Evolutionary conservation across 306 rosid genomes (phyloP).

Genomic region (Acacia confusa): DNA sequence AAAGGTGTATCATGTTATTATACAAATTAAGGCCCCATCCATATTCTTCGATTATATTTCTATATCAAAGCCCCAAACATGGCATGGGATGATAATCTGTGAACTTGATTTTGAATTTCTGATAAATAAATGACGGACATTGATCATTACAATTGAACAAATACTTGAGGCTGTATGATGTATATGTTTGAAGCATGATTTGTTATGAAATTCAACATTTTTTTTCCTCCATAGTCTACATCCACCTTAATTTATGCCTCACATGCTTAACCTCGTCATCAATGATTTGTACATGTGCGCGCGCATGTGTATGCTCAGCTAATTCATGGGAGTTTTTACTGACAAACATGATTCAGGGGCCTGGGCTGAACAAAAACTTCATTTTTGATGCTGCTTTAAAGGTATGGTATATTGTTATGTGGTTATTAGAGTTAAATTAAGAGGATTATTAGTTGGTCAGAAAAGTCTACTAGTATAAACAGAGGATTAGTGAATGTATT

Average conservation of each 20-base stretch:
- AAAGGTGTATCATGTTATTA: slow-evolving; percentile 16
- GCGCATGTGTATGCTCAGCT: not conserved
- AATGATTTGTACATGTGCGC: not conserved
- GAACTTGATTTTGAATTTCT: slow-evolving; percentile 25
- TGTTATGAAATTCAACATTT: not conserved
- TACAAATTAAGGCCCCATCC: slow-evolving; percentile 10
- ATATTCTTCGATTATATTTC: slow-evolving; percentile 1
- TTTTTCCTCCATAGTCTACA: not conserved
- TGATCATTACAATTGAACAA: not conserved
- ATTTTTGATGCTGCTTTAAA: slow-evolving; percentile 56
- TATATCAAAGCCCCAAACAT: slow-evolving; percentile 3
- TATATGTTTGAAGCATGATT: not conserved
- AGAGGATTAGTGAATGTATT: not conserved
- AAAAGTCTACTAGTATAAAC: not conserved
- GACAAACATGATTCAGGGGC: slow-evolving; percentile 53
- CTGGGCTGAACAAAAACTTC: slow-evolving; percentile 61
- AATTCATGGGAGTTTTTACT: not conserved
- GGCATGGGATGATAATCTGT: slow-evolving; percentile 16
- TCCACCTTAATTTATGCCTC: slow-evolving; percentile 11
- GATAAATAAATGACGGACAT: slow-evolving; percentile 19
- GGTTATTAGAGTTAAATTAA: not conserved
- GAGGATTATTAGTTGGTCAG: not conserved
- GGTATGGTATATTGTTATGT: slow-evolving; percentile 33
- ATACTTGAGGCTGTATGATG: slow-evolving; percentile 6
- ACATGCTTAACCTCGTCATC: slow-evolving; percentile 12